Evolutionary conservation across 306 rosid genomes (phyloP).

Genomic region (Crataegus laevigata): DNA sequence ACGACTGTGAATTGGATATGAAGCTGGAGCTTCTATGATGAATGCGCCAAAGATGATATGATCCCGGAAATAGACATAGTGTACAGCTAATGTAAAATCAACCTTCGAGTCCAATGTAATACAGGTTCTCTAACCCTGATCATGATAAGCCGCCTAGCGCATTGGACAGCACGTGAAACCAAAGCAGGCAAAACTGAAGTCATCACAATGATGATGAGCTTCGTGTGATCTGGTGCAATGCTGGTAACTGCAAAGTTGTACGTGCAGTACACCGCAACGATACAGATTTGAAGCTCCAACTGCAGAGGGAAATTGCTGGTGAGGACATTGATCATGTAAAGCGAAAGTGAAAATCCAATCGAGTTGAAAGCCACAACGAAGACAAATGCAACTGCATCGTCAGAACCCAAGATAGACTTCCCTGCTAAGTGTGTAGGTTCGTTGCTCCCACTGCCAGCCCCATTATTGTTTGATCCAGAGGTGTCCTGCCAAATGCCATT

Average conservation of each 20-base stretch:
- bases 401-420: conserved; percentile 1
- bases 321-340: conserved; percentile 17
- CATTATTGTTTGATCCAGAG: not conserved
- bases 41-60: no score
- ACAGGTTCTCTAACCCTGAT: no score
- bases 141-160: no score
- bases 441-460: not conserved
- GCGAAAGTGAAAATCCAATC: conserved; percentile 21
- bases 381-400: not conserved
- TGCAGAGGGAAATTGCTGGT: conserved; percentile 19
- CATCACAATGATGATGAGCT: no score
- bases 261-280: not conserved
- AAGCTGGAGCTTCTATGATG: no score
- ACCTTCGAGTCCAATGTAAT: no score
- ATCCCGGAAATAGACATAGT: no score
- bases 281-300: conserved; percentile 3
- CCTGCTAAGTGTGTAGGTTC: conserved; percentile 1
- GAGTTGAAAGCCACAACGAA: conserved; percentile 2
- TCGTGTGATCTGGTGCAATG: not conserved
- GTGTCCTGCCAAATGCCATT: not conserved
- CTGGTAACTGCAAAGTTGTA: not conserved
- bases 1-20: no score
- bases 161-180: no score
- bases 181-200: no score
- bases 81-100: no score